Base-by-base conservation (phyloP, 2,329 filamentous ascomycete species). In the Monilinia polystroma region DNA sequence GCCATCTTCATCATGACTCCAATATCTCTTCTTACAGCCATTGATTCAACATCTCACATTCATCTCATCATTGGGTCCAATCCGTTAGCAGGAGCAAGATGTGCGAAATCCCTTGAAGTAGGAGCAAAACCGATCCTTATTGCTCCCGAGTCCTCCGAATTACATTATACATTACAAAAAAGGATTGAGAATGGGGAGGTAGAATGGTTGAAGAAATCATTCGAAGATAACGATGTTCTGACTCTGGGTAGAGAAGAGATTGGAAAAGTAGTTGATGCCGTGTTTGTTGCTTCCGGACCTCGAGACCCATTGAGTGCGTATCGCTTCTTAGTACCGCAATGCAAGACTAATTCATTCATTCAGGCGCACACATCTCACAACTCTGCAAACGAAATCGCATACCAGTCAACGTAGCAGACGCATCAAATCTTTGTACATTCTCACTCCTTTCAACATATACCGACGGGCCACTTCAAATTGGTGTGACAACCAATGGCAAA, bases 401-500 rank as follows among this genome's bases (percentile, higher is more conserved):
- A 72, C 94, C 94, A 43, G 84, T 99, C 76, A 99, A 99, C 78
- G 92, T 98, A 35, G 87, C 92, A 68, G 95, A 99, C 79, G 86
- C 91, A 0, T 91, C 94, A 0, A 84, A 87, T 45, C 88, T 98
- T 20, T 97, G 93, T 80, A 91, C 92, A 35, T 97, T 99, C 77
- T 90, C 90, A 6, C 84, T 99, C 63, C 87, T 98, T 56, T 95
- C 93, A 32, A 96, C 92, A 10, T 88, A 98, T 77, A 88, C 86
- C 65, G 93, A 97, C 75, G 95, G 95, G 0, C 94, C 95, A 12
- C 83, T 99, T 52, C 95, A 98, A 76, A 90, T 99, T 68, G 95
- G 95, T 69, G 90, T 99, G 67, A 98, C 95, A 3, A 98, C 95
- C 0, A 97, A 96, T 67, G 94, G 95, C 26, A 89, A 91, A 73